Conservation (phyloP, 2,329 filamentous ascomycete species). For the Beauveria bassiana region DNA sequence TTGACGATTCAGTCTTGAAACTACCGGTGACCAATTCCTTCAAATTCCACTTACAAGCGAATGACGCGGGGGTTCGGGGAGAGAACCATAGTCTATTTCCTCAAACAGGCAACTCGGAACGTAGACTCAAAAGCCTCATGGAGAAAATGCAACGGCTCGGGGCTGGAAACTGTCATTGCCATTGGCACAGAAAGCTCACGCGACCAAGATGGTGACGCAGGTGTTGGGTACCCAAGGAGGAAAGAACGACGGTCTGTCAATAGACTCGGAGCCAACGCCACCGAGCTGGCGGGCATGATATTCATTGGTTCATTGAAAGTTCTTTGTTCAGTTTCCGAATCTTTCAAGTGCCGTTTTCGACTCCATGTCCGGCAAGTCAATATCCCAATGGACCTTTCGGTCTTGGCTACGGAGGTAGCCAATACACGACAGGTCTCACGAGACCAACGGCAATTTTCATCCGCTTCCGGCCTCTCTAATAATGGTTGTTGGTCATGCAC, state of each 20-base stretch:
- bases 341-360: constrained; percentile 21
- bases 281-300: neutral
- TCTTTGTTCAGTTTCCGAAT: constrained; percentile 19
- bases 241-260: no score
- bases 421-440: constrained; percentile 34
- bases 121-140: neutral
- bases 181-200: neutral
- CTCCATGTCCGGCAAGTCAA: constrained; percentile 34
- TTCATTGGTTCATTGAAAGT: neutral
- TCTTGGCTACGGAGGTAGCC: constrained; percentile 27
- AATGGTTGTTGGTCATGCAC: constrained; percentile 42
- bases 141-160: neutral
- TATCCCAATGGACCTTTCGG: constrained; percentile 27
- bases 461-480: constrained; percentile 29
- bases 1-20: no score
- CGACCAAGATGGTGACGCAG: neutral
- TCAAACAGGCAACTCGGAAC: neutral
- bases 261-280: no score
- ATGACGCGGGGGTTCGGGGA: no score
- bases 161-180: neutral
- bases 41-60: no score
- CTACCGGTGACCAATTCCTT: no score
- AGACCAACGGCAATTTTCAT: constrained; percentile 35
- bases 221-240: no score
- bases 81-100: neutral